Conservation (phyloP, 2,329 filamentous ascomycete genomes). For the Neofusicoccum umdonicola region DNA sequence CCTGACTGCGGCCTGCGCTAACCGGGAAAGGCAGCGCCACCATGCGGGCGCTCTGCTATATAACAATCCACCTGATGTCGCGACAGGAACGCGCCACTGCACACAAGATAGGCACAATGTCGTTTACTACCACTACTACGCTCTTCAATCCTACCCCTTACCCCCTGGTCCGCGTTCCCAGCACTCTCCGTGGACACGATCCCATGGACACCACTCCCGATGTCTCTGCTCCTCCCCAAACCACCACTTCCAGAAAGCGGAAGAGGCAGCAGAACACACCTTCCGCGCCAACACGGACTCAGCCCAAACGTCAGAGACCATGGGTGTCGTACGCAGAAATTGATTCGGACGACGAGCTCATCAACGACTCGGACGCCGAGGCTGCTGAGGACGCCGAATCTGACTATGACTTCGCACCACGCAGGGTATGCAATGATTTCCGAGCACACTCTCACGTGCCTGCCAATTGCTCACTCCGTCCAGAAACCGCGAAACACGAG, state of each 20-base stretch:
- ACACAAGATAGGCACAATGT: background rate
- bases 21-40: background rate
- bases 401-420: background rate
- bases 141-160: background rate
- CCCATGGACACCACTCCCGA: background rate
- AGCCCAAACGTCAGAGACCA: background rate
- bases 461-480: background rate
- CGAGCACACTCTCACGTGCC: background rate
- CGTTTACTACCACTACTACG: background rate
- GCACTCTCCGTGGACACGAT: too few species aligned
- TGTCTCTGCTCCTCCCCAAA: background rate
- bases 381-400: background rate
- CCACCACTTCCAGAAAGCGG: background rate
- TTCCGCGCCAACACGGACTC: background rate
- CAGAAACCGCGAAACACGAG: background rate
- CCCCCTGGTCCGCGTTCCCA: background rate
- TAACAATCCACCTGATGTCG: background rate
- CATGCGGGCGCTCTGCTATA: background rate
- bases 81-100: background rate
- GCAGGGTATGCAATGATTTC: background rate
- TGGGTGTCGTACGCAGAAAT: background rate
- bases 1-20: slow-evolving; percentile 13
- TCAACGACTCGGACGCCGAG: background rate
- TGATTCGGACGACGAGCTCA: slow-evolving; percentile 7
- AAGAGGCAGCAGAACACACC: background rate